Conservation (phyloP, 2,329 filamentous ascomycete species). For the Alternaria incomplexa region DNA sequence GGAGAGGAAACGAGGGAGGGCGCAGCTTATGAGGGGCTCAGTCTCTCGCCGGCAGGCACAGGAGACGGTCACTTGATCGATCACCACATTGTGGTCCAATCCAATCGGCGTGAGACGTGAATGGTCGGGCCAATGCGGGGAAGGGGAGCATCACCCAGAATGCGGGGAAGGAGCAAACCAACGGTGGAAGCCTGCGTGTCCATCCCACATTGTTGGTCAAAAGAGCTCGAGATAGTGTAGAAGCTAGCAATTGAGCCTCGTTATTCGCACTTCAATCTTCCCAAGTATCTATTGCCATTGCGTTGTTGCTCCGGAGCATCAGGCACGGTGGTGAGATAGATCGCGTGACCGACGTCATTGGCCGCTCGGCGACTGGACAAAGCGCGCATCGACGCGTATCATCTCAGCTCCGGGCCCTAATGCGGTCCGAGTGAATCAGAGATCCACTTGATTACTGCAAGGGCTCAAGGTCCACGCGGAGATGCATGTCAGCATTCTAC, state of each 20-base stretch:
- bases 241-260: slow-evolving; percentile 34
- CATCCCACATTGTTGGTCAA: background rate
- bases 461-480: slow-evolving; percentile 8
- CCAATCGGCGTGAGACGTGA: slow-evolving; percentile 39
- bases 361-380: slow-evolving; percentile 20
- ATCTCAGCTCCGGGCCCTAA: slow-evolving; percentile 27
- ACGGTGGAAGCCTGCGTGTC: slow-evolving; percentile 14
- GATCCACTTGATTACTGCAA: slow-evolving; percentile 29
- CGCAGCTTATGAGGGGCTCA: slow-evolving; percentile 45
- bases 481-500: slow-evolving; percentile 9
- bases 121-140: slow-evolving; percentile 31
- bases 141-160: slow-evolving; percentile 26
- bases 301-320: slow-evolving; percentile 8
- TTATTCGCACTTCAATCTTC: background rate
- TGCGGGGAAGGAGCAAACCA: slow-evolving; percentile 24
- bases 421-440: slow-evolving; percentile 11
- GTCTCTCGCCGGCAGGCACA: slow-evolving; percentile 27
- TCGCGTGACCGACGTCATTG: slow-evolving; percentile 47
- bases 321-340: slow-evolving; percentile 28
- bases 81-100: slow-evolving; percentile 34
- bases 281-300: slow-evolving; percentile 1
- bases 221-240: background rate
- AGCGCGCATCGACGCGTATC: slow-evolving; percentile 23
- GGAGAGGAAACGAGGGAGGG: slow-evolving; percentile 31
- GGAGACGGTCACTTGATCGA: slow-evolving; percentile 44